Evolutionary conservation across 1,284 basidiomycete species (phyloP).

Genomic region (Wolfiporia cocos): DNA sequence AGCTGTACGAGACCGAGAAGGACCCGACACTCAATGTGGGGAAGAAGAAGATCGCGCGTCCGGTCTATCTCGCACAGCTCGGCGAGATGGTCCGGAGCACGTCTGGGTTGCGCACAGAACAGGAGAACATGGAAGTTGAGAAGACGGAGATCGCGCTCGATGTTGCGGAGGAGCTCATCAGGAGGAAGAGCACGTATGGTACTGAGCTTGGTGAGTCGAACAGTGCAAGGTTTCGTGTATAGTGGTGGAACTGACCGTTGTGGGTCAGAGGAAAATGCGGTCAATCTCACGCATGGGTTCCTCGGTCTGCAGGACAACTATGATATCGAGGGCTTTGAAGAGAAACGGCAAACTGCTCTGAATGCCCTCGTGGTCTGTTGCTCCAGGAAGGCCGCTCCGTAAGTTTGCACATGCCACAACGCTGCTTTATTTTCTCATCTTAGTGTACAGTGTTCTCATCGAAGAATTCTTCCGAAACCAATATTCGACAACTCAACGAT

Average conservation of each 20-base stretch:
- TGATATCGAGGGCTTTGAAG: slow-evolving; percentile 75
- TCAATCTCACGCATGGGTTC: slow-evolving; percentile 73
- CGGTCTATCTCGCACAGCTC: slow-evolving; percentile 82
- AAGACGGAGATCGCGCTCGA: slow-evolving; percentile 74
- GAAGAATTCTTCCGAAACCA: slow-evolving; percentile 93
- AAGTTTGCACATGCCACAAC: slow-evolving; percentile 29
- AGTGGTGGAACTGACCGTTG: too few species aligned
- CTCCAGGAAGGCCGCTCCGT: slow-evolving; percentile 77
- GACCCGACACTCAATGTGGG: slow-evolving; percentile 74
- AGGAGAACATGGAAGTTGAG: slow-evolving; percentile 68
- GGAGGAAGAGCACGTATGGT: slow-evolving; percentile 78
- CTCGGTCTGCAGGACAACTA: slow-evolving; percentile 80
- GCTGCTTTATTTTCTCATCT: not conserved
- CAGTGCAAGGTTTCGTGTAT: not conserved
- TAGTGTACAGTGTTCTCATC: slow-evolving; percentile 57
- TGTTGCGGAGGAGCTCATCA: slow-evolving; percentile 74
- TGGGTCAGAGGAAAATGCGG: slow-evolving; percentile 88
- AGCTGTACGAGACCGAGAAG: slow-evolving; percentile 77
- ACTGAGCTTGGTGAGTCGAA: slow-evolving; percentile 67
- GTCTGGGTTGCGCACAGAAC: slow-evolving; percentile 37
- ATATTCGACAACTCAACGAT: slow-evolving; percentile 83
- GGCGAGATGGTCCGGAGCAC: slow-evolving; percentile 59
- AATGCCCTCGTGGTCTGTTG: slow-evolving; percentile 78
- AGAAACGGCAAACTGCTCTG: slow-evolving; percentile 69
- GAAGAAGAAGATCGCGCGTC: slow-evolving; percentile 59